Base-by-base conservation (phyloP, 352 stramenopile species). In the Globisporangium solare region DNA sequence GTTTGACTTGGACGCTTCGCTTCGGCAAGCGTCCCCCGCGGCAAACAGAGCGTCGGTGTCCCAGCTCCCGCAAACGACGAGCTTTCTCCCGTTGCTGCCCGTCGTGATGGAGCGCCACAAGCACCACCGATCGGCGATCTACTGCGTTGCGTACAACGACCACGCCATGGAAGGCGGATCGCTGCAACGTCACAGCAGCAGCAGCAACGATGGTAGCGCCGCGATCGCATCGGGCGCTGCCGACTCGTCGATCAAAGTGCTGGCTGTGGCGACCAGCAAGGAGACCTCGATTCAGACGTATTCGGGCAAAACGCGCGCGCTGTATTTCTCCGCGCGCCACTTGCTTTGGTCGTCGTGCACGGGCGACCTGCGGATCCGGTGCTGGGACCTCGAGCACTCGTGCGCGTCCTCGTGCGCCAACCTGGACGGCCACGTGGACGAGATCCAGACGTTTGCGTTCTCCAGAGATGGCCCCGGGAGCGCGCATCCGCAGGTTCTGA, bases 371-470 rank as follows among this genome's bases (percentile, higher is more conserved):
- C 61, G 70, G 7, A 62, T 90, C 32, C 64, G 70, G 27, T 81
- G 67, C 49, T 90, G 77, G 76, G 73, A 88, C n/a, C 41, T 88
- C 50, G 54, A 63, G 15, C 49, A 37, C 13, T 55, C 57, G 12
- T 65, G 24, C 7, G 47, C 51, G 1, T 64, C 24, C 51, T 57
- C 65, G 27, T 49, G 61, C 54, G 35, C 64, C 59, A 61, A 68
- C 2, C 65, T 91, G 37, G 74, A 86, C 22, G 83, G 83, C 11
- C 80, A 93, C 49, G 75, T 78, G 4, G 75, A 70, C 13, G 83
- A 91, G 60, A 73, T 93, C 52, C 75, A 87, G 20, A 64, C 75
- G 10, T 64, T 88, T 27, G 57, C 67, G 7, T 71, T 81, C 40
- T 40, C 66, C 32, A 31, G 5, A 40, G 6, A 35, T 6, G 27